Base-by-base conservation (phyloP, 805 yeast genomes). In the Ogataea philodendri region DNA sequence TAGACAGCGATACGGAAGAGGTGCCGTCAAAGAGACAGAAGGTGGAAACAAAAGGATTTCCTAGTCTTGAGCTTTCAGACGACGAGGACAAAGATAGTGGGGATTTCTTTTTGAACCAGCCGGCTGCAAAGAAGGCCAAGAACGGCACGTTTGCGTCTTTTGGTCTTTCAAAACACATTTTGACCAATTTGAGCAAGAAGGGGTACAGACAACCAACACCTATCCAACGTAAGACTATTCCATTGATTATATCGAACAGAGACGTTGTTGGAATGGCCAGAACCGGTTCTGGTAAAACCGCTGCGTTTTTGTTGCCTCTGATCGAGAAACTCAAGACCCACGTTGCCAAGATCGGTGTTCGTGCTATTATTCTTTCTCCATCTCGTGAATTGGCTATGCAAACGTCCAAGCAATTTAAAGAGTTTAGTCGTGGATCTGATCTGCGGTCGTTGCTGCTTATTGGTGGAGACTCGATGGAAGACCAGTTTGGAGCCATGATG, bases 261-360 rank as follows among this genome's bases (percentile, higher is more conserved):
- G 98, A 93, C 63, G 95, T 93, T 26, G 98, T 93, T 10, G 99
- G 97, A 57, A 93, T 93, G 99, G 99, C 99, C 10, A 75, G 99
- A 55, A 93, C 99, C 0, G 99, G 99, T 53, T 85, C 96, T 16
- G 99, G 99, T 70, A 93, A 93, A 58, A 93, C 99, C 0, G 98
- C 98, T 7, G 97, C 98, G 1, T 93, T 93, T 58, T 74, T 86
- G 14, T 65, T 93, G 36, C 99, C 99, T 3, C 70, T 93, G 67
- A 71, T 93, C 46, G 97, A 93, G 51, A 81, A 76, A 55, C 69
- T 90, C 49, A 86, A 85, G 59, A 62, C 78, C 2, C 97, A 90
- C 57, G 76, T 84, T 27, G 88, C 95, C 19, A 84, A 78, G 55
- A 82, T 84, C 27, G 98, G 98, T 44, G 81, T 81, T 2, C 72